Base-by-base conservation (phyloP, 208 protist species). In the Trypanosoma boissoni region DNA sequence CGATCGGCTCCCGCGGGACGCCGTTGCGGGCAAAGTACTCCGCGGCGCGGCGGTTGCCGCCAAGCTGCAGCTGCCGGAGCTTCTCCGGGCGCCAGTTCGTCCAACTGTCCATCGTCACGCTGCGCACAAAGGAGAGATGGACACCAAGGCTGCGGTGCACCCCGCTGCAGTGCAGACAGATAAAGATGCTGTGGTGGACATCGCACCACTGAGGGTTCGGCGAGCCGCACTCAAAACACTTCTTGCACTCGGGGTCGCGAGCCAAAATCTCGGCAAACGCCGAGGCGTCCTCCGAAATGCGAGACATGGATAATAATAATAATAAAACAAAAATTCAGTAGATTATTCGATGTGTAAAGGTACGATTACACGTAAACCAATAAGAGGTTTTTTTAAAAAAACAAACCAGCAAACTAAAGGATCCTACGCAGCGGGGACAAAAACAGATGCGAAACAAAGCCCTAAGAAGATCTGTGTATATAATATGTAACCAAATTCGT, bases 101-200 rank as follows among this genome's bases (percentile, higher is more conserved):
- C 94, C 94, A 98, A 14, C 78, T 77, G 65, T 98, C 96, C 76
- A 98, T 94, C 7, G 90, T 97, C 43, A 83, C 76, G 69, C 92
- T 97, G 12, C 88, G 87, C 21, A 98, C 92, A 76, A 97, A 96
- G 41, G 76, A 91, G 29, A 98, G 76, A 75, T 98, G 95, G 26
- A 96, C 91, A 32, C 95, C 95, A 5, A 98, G 86, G 49, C 86
- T 83, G 43, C 95, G 80, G 76, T 98, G 95, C 24, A 92, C 74
- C 26, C 91, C 91, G 32, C 83, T 90, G 68, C 91, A 97, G 23
- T 95, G 85, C 2, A 97, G 75, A 55, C 91, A 97, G 23, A 97
- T 86, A 57, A 97, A 95, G 32, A 91, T 76, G 26, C 78, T 88
- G 58, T 95, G 91, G 58, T 88, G 76, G 26, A 95, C 78, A 64